These are phyloP conservation scores for Sphaerostilbella broomeana DNA, from an alignment of 2,329 filamentous ascomycete species.

Conservation along the genomic window DNA sequence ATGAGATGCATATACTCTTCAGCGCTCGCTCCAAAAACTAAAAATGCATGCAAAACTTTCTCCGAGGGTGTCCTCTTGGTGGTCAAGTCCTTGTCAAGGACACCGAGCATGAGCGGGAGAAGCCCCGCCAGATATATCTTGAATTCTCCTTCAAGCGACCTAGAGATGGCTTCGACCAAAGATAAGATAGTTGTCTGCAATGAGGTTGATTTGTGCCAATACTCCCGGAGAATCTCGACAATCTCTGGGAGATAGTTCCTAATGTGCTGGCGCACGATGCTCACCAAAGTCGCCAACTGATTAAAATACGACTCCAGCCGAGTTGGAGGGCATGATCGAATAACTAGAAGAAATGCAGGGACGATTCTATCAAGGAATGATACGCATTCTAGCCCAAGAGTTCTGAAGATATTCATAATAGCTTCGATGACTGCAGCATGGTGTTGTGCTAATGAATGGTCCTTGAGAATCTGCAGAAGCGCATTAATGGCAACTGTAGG, in stretches of 20 bases:
- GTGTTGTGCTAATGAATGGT: constrained; percentile 81
- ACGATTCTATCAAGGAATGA: constrained; percentile 91
- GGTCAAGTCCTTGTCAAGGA: constrained; percentile 79
- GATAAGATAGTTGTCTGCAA: constrained; percentile 88
- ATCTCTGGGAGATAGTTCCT: constrained; percentile 84
- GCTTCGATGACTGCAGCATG: constrained; percentile 94
- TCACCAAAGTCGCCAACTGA: constrained; percentile 85
- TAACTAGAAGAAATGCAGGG: constrained; percentile 85
- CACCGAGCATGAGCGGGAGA: constrained; percentile 87
- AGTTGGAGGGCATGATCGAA: constrained; percentile 69
- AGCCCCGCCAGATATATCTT: constrained; percentile 89
- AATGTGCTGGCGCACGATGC: constrained; percentile 94
- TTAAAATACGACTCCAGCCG: constrained; percentile 95
- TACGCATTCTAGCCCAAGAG: constrained; percentile 90
- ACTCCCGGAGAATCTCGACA: constrained; percentile 78
- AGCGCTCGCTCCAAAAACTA: constrained; percentile 90
- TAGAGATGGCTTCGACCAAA: constrained; percentile 87
- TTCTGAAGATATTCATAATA: constrained; percentile 98
- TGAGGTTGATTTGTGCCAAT: constrained; percentile 75
- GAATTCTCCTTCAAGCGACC: constrained; percentile 94
- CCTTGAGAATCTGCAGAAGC: constrained; percentile 83
- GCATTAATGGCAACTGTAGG: constrained; percentile 97
- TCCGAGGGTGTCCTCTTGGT: constrained; percentile 75
- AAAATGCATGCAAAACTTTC: constrained; percentile 85
- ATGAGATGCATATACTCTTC: constrained; percentile 99